Conservation (phyloP, 805 yeast genomes). For the Sporopachydermia lactativora region DNA sequence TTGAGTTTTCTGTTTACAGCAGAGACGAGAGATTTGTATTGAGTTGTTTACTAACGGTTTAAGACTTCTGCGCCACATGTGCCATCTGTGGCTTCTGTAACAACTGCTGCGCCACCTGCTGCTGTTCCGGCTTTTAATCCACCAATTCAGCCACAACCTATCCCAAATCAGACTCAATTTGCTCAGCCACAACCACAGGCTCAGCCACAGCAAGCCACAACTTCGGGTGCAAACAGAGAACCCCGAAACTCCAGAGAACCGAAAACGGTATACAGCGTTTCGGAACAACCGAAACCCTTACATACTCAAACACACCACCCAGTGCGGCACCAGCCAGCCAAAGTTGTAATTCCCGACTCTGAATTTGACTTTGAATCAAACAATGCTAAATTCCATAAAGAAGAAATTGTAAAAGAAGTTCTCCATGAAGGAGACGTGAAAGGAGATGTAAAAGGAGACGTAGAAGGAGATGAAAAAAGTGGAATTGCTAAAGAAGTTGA, state of each 20-base stretch:
- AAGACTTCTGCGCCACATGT: slow-evolving; percentile 9
- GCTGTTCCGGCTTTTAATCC: slow-evolving; percentile 10
- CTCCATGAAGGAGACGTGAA: slow-evolving; percentile 29
- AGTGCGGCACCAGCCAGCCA: slow-evolving; percentile 8
- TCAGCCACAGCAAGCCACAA: slow-evolving; percentile 3
- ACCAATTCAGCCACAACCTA: slow-evolving; percentile 4
- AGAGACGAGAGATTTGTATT: slow-evolving; percentile 4
- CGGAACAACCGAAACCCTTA: too few relatives aligned
- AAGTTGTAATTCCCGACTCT: slow-evolving; percentile 29
- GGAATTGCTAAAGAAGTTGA: slow-evolving; percentile 9
- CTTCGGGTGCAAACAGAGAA: slow-evolving; percentile 7
- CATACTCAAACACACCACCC: slow-evolving; percentile 3
- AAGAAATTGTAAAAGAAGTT: slow-evolving; percentile 34
- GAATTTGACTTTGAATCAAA: slow-evolving; percentile 68
- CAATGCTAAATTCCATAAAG: slow-evolving; percentile 57
- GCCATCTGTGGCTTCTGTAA: slow-evolving; percentile 20
- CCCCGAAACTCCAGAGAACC: background rate
- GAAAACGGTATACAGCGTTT: background rate
- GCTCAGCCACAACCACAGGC: slow-evolving; percentile 8
- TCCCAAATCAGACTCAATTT: slow-evolving; percentile 9
- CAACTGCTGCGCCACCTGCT: slow-evolving; percentile 9
- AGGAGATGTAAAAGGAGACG: slow-evolving; percentile 19
- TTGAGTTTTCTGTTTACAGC: slow-evolving; percentile 2
- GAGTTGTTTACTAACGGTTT: slow-evolving; percentile 3
- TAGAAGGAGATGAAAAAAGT: slow-evolving; percentile 15